A percentile compares a stretch with the other conserved stretches of the same genome.
Evolutionary conservation across 306 rosid species (phyloP).

Genomic region (Comarum palustre): DNA sequence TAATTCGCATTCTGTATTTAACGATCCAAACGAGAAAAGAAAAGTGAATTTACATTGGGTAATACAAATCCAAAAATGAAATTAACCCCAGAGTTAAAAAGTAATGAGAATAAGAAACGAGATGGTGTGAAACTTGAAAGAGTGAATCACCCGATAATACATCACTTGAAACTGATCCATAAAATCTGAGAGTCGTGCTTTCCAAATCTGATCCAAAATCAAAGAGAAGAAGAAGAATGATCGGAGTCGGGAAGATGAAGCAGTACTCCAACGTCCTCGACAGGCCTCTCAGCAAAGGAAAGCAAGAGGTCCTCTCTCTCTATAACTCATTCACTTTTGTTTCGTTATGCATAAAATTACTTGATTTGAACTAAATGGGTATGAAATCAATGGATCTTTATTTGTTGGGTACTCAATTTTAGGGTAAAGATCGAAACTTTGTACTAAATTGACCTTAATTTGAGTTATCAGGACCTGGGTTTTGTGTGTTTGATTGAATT

Average conservation of each 20-base stretch:
- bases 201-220: conserved; percentile 10
- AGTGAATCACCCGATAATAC: neutral
- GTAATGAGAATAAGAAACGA: neutral
- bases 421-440: neutral
- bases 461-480: conserved; percentile 3
- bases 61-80: neutral
- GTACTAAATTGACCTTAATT: neutral
- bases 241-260: conserved; percentile 89
- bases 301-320: conserved; percentile 48
- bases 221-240: conserved; percentile 39
- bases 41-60: no score
- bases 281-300: conserved; percentile 74
- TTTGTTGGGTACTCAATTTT: conserved; percentile 1
- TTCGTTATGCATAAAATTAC: neutral
- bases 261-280: conserved; percentile 94
- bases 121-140: neutral
- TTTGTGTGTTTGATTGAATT: neutral
- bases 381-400: conserved; percentile 11
- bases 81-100: neutral
- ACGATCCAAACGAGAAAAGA: no score
- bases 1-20: no score
- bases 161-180: neutral
- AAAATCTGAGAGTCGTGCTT: neutral
- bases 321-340: neutral
- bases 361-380: neutral